These are phyloP conservation scores for Aspergillus carbonarius DNA, from an alignment of 2,329 filamentous ascomycete genomes.

Conservation along the genomic window DNA sequence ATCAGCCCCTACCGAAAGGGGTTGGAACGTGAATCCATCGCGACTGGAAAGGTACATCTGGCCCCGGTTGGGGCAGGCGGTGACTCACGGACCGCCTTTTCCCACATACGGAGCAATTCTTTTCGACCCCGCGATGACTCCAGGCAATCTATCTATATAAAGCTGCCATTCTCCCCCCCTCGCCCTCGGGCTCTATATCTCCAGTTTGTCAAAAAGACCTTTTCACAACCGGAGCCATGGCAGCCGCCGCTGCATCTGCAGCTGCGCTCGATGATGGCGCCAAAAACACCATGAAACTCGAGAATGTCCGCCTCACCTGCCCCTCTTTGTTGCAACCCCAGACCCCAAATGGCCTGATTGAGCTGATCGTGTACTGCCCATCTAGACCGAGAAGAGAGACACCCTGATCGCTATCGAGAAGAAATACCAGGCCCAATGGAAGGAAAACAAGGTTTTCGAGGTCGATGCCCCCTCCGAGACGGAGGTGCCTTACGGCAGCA, in stretches of 20 bases:
- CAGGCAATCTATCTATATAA: slow-evolving; percentile 10
- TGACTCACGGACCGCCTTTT: slow-evolving; percentile 13
- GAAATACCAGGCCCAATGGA: slow-evolving; percentile 87
- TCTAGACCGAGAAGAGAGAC: slow-evolving; percentile 33
- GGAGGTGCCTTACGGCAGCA: slow-evolving; percentile 73
- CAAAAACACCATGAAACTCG: slow-evolving; percentile 64
- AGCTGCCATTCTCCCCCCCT: slow-evolving; percentile 8
- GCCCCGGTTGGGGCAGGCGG: slow-evolving; percentile 16
- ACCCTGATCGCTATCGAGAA: slow-evolving; percentile 61
- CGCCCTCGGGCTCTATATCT: slow-evolving; percentile 18
- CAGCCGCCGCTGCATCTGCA: slow-evolving; percentile 51
- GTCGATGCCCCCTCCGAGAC: slow-evolving; percentile 75
- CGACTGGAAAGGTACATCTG: background rate
- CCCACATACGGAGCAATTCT: slow-evolving; percentile 21
- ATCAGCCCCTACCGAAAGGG: background rate
- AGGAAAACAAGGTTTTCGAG: slow-evolving; percentile 75
- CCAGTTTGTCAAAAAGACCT: slow-evolving; percentile 27
- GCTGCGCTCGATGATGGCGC: slow-evolving; percentile 56
- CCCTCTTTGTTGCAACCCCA: slow-evolving; percentile 26
- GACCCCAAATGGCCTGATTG: slow-evolving; percentile 16
- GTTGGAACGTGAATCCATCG: background rate
- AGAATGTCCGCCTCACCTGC: slow-evolving; percentile 46
- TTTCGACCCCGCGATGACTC: slow-evolving; percentile 21
- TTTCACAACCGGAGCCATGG: slow-evolving; percentile 34
- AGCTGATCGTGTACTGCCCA: slow-evolving; percentile 15